These are phyloP conservation scores for Chrysoporthe puriensis DNA, from an alignment of 2,329 filamentous ascomycete species.

Conservation along the genomic window DNA sequence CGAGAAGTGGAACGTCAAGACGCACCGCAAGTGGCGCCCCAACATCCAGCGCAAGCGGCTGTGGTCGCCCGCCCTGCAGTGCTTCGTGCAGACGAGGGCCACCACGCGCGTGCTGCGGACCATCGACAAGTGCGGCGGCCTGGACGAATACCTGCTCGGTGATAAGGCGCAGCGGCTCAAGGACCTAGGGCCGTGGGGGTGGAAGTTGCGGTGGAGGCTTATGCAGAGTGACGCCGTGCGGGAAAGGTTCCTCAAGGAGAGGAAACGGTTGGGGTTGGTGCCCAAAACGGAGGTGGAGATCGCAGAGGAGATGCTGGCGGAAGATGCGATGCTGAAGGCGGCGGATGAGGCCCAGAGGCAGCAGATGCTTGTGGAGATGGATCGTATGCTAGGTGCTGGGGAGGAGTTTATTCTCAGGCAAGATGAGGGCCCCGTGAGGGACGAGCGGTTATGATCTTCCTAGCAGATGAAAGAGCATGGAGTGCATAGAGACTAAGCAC, in stretches of 20 bases:
- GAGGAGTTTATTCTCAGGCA: slow-evolving; percentile 42
- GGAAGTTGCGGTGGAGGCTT: slow-evolving; percentile 86
- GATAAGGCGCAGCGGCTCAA: slow-evolving; percentile 76
- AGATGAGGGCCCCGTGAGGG: slow-evolving; percentile 36
- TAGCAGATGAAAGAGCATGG: neutral
- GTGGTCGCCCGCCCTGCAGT: slow-evolving; percentile 64
- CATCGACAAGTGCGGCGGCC: slow-evolving; percentile 82
- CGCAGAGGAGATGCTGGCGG: slow-evolving; percentile 27
- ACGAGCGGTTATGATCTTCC: neutral
- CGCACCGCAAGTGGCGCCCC: slow-evolving; percentile 73
- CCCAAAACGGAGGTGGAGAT: slow-evolving; percentile 45
- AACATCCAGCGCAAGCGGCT: slow-evolving; percentile 73
- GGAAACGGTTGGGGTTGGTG: slow-evolving; percentile 67
- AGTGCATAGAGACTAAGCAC: neutral
- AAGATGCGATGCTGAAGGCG: slow-evolving; percentile 2
- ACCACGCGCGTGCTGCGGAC: slow-evolving; percentile 71
- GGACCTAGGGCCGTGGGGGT: slow-evolving; percentile 87
- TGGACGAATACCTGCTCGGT: slow-evolving; percentile 90
- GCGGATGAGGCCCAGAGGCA: slow-evolving; percentile 12
- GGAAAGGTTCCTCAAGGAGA: slow-evolving; percentile 66
- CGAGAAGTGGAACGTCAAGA: slow-evolving; percentile 69
- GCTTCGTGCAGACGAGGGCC: slow-evolving; percentile 68
- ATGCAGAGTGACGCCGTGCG: slow-evolving; percentile 76
- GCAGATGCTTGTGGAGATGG: slow-evolving; percentile 44
- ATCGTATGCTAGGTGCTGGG: slow-evolving; percentile 44